Evolutionary conservation across 129 eudicot species (phyloP).

Genomic region (Glebionis coronaria): DNA sequence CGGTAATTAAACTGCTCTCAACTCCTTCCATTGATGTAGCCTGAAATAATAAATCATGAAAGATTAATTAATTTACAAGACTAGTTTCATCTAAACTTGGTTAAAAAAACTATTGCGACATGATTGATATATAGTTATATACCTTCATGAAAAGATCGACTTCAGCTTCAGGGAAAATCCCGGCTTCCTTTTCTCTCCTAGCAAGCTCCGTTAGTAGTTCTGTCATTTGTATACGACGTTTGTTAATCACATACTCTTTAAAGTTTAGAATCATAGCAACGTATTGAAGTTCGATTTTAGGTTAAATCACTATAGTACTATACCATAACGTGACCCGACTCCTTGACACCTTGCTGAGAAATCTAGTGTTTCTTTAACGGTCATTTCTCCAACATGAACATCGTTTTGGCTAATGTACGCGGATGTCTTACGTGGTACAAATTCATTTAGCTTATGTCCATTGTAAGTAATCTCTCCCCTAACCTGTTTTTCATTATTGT

Average conservation of each 20-base stretch:
- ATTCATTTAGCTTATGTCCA: conserved; percentile 70
- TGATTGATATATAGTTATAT: neutral
- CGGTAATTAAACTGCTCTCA: conserved; percentile 72
- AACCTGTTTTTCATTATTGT: conserved; percentile 36
- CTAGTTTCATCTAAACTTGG: neutral
- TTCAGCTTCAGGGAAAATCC: conserved; percentile 74
- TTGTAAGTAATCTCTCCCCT: conserved; percentile 79
- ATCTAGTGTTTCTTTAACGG: conserved; percentile 77
- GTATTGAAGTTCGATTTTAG: neutral
- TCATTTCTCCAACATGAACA: conserved; percentile 75
- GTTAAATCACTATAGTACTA: neutral
- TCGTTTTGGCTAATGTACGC: conserved; percentile 87
- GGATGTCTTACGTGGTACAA: conserved; percentile 70
- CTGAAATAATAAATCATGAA: neutral
- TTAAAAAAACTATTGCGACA: neutral
- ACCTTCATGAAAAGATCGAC: conserved; percentile 82
- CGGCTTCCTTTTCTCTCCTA: conserved; percentile 66
- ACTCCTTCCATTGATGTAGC: conserved; percentile 80
- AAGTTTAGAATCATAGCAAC: neutral
- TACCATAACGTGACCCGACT: conserved; percentile 79
- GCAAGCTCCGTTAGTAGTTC: conserved; percentile 73
- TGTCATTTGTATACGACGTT: conserved; percentile 5
- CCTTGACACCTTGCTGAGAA: conserved; percentile 92
- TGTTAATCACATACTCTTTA: neutral
- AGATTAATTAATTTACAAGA: neutral